phyloP scores from a whole-genome alignment of 306 rosid species.

The Crataegus laevigata region DNA sequence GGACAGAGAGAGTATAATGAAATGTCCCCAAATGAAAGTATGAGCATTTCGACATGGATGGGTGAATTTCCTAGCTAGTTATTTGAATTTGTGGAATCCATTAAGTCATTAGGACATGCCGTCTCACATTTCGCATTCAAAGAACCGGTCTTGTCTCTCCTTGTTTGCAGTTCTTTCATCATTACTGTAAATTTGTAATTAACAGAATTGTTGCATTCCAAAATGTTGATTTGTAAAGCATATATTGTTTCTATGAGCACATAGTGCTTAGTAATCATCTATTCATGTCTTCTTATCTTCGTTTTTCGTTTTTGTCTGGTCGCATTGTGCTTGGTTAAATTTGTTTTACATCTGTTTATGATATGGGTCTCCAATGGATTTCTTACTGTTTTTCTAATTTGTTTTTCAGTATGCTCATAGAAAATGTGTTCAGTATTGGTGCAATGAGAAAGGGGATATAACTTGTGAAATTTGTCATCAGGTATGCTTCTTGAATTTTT shows the following conservation, averaged over 20 bases:
- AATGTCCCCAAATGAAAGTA: not conserved
- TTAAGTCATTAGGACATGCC: not conserved
- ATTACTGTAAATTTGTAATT: not conserved
- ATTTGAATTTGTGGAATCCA: not conserved
- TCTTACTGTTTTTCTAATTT: constrained; percentile 2
- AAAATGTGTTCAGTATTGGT: constrained; percentile 97
- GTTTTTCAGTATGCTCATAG: constrained; percentile 82
- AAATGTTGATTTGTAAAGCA: not conserved
- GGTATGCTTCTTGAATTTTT: constrained; percentile 35
- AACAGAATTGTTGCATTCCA: not conserved
- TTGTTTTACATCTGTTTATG: not conserved
- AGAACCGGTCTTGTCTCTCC: not conserved
- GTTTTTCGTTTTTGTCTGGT: not conserved
- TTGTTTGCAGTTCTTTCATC: not conserved
- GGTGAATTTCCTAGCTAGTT: not conserved
- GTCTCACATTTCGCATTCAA: not conserved
- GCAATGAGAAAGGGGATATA: constrained; percentile 94
- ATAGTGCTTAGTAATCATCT: not conserved
- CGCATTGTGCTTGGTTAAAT: not conserved
- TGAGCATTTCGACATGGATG: not conserved
- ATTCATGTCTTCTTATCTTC: not conserved
- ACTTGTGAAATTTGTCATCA: constrained; percentile 94
- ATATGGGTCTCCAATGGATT: not conserved
- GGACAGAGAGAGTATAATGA: not conserved
- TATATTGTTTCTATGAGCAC: not conserved